phyloP scores from a whole-genome alignment of 108 stramenopile genomes.

The Conticribra guillardii region DNA sequence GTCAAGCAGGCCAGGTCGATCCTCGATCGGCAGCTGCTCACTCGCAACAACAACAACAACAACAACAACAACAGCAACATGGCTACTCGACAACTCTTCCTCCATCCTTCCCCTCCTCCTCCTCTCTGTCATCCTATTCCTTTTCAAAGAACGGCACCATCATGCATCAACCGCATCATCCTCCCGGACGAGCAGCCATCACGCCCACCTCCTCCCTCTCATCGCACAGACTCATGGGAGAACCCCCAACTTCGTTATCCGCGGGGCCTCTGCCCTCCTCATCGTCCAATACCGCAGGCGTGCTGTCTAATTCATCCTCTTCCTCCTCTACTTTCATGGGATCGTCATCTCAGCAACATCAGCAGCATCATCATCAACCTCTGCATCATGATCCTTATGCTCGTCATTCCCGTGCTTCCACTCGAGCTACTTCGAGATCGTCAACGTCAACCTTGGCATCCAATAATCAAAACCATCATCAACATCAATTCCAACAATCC shows the following conservation, averaged over 20 bases:
- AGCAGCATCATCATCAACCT: no score
- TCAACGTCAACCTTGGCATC: no score
- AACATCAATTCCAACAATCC: background rate
- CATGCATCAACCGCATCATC: background rate
- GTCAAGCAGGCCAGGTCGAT: no score
- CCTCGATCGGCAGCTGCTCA: background rate
- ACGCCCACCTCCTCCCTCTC: background rate
- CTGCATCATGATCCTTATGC: no score
- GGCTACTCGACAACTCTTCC: background rate
- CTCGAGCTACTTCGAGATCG: no score
- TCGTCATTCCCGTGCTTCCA: no score
- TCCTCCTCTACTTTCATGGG: no score
- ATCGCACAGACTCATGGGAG: background rate
- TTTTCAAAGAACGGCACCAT: conserved; percentile 2
- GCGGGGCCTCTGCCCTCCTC: background rate
- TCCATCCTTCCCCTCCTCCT: background rate
- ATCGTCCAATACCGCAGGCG: no score
- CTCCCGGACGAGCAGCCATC: background rate
- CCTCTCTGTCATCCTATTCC: conserved; percentile 17
- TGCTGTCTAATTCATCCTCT: no score
- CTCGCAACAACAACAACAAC: background rate
- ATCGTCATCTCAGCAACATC: no score
- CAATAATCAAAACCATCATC: conserved; percentile 1
- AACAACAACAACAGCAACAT: background rate
- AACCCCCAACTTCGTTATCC: background rate